Evolutionary conservation across 257 asterid genomes (phyloP).

Genomic region (Fraxinus pennsylvanica): DNA sequence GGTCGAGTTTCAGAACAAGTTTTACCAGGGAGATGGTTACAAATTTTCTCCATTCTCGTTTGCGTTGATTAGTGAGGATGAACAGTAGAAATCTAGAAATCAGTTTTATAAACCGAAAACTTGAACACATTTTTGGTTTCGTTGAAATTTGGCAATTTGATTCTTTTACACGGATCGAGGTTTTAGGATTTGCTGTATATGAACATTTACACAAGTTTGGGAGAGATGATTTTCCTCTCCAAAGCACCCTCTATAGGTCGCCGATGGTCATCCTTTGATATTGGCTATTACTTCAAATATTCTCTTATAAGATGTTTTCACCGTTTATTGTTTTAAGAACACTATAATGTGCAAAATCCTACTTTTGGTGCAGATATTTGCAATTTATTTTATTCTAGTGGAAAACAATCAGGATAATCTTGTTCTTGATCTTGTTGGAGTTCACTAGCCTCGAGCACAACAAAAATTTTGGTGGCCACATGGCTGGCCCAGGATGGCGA

Average conservation of each 20-base stretch:
- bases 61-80: conserved; percentile 41
- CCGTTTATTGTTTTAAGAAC: neutral
- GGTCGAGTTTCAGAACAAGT: conserved; percentile 63
- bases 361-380: neutral
- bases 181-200: neutral
- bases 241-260: neutral
- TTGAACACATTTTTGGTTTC: neutral
- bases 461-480: neutral
- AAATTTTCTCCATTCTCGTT: conserved; percentile 57
- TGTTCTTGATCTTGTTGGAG: neutral
- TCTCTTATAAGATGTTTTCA: neutral
- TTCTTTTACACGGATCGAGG: neutral
- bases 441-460: neutral
- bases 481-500: neutral
- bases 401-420: neutral
- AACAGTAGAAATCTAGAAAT: conserved; percentile 32
- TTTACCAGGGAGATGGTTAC: conserved; percentile 63
- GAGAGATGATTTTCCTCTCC: neutral
- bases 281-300: neutral
- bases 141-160: neutral
- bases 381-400: neutral
- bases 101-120: neutral
- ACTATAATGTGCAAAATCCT: neutral
- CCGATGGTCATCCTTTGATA: neutral
- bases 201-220: neutral